These are phyloP conservation scores for Colletotrichum liaoningense DNA, from an alignment of 2,329 filamentous ascomycete species.

Conservation along the genomic window DNA sequence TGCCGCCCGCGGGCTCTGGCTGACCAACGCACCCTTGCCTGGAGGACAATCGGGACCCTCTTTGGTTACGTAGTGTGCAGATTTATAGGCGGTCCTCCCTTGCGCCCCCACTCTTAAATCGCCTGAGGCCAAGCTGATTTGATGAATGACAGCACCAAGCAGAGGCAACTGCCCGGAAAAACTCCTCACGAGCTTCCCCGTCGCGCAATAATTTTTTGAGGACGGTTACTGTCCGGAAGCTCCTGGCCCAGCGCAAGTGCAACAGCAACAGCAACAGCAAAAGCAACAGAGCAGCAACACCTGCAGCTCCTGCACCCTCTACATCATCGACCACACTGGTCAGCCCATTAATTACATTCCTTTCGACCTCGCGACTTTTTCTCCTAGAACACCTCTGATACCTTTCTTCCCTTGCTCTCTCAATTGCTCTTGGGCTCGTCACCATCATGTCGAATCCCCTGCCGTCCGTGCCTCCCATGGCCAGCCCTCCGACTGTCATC, in stretches of 20 bases:
- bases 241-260: constrained; percentile 29
- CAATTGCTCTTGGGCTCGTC: constrained; percentile 37
- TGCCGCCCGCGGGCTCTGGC: neutral
- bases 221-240: constrained; percentile 21
- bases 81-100: constrained; percentile 24
- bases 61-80: constrained; percentile 33
- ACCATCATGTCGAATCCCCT: constrained; percentile 57
- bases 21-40: constrained; percentile 33
- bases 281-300: constrained; percentile 22
- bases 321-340: constrained; percentile 44
- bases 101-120: constrained; percentile 31
- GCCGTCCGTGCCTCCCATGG: constrained; percentile 58
- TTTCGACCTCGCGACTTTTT: constrained; percentile 14
- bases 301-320: constrained; percentile 46
- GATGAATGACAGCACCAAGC: constrained; percentile 19
- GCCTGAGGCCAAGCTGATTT: constrained; percentile 34
- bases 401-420: constrained; percentile 38
- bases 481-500: constrained; percentile 55
- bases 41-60: constrained; percentile 9
- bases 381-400: constrained; percentile 16
- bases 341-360: constrained; percentile 27
- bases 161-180: constrained; percentile 30
- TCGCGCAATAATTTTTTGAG: constrained; percentile 38
- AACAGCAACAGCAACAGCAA: constrained; percentile 24
- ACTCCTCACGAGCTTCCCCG: constrained; percentile 34